Evolutionary conservation across 2,329 filamentous ascomycete species (phyloP).

Genomic region (Fusarium bulbicola): DNA sequence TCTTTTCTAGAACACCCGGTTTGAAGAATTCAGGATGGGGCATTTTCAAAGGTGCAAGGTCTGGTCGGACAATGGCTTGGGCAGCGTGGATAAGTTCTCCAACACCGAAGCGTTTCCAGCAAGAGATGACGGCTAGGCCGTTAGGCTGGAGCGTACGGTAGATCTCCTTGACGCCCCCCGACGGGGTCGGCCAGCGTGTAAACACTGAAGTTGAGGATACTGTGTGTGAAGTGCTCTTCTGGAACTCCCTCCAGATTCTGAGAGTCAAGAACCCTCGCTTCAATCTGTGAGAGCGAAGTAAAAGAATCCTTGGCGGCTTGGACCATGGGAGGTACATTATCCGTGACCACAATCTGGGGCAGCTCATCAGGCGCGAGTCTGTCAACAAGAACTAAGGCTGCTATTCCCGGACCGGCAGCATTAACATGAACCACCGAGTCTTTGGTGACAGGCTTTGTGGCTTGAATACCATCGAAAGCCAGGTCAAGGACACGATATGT

Average conservation of each 20-base stretch:
- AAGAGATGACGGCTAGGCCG: slow-evolving; percentile 41
- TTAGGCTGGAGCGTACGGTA: slow-evolving; percentile 43
- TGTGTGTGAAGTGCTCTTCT: slow-evolving; percentile 37
- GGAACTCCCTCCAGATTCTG: slow-evolving; percentile 31
- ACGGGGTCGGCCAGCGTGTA: slow-evolving; percentile 41
- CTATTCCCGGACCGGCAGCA: slow-evolving; percentile 46
- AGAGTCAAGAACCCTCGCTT: slow-evolving; percentile 30
- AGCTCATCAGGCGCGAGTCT: background rate
- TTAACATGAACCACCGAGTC: slow-evolving; percentile 45
- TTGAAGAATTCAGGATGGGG: slow-evolving; percentile 41
- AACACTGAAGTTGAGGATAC: slow-evolving; percentile 45
- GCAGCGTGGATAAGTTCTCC: slow-evolving; percentile 41
- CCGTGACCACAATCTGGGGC: slow-evolving; percentile 25
- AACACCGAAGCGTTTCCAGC: slow-evolving; percentile 40
- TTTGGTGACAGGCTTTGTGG: slow-evolving; percentile 27
- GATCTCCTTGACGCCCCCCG: slow-evolving; percentile 42
- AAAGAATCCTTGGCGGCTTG: slow-evolving; percentile 27
- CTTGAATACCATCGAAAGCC: slow-evolving; percentile 26
- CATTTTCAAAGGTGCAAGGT: slow-evolving; percentile 38
- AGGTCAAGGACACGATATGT: slow-evolving; percentile 38
- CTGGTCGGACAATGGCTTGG: slow-evolving; percentile 41
- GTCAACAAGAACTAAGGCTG: slow-evolving; percentile 39
- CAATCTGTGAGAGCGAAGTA: background rate
- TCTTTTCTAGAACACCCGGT: slow-evolving; percentile 35
- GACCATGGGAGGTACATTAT: slow-evolving; percentile 33